phyloP scores from a whole-genome alignment of 306 rosid species.

The Cicer pinnatifidum region DNA sequence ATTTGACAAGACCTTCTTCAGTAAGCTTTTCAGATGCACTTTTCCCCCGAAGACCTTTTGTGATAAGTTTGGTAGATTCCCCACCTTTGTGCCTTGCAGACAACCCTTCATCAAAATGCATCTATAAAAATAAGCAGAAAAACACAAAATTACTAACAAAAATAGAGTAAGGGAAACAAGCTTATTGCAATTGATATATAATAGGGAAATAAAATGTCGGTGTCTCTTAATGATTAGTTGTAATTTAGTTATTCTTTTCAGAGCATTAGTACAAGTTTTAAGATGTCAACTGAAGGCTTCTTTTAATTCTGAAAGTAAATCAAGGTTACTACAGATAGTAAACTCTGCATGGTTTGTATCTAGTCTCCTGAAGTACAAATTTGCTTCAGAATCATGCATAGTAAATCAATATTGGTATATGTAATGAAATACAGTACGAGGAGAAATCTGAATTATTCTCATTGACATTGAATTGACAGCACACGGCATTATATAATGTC shows the following conservation, averaged over 20 bases:
- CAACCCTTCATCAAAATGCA: slow-evolving; percentile 93
- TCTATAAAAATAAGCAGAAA: slow-evolving; percentile 55
- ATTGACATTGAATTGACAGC: neutral
- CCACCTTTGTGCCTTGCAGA: slow-evolving; percentile 88
- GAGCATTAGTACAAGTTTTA: slow-evolving; percentile 4
- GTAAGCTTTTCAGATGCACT: slow-evolving; percentile 83
- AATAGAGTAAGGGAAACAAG: slow-evolving; percentile 32
- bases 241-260: neutral
- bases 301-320: slow-evolving; percentile 13
- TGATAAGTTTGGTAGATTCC: slow-evolving; percentile 81
- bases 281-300: slow-evolving; percentile 2
- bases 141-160: slow-evolving; percentile 22
- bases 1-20: slow-evolving; percentile 94
- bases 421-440: neutral
- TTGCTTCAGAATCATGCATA: slow-evolving; percentile 24
- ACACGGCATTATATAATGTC: neutral
- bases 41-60: slow-evolving; percentile 79
- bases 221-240: neutral
- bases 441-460: slow-evolving; percentile 2
- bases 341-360: neutral
- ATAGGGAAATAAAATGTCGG: neutral
- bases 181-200: slow-evolving; percentile 13
- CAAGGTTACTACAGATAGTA: slow-evolving; percentile 7
- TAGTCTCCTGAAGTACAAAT: slow-evolving; percentile 9
- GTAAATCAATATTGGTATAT: neutral